phyloP scores from a whole-genome alignment of 208 protist genomes.

The Naegleria gruberi region DNA sequence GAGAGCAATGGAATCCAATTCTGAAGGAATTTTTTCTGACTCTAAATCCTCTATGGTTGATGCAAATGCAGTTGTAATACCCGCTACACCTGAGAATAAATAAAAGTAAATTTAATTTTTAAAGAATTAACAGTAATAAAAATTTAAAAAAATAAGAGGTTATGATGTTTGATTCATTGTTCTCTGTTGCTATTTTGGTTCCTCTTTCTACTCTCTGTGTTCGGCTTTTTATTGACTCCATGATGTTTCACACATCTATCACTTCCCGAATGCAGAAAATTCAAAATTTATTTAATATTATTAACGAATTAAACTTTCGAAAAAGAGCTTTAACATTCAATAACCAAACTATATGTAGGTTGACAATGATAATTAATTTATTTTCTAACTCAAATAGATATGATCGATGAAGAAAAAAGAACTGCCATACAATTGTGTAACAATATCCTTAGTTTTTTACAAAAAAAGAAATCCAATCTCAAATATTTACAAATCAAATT shows the following conservation, averaged over 20 bases:
- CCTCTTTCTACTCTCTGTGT: neutral
- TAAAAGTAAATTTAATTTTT: no score
- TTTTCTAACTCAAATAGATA: neutral
- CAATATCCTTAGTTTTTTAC: neutral
- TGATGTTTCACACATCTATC: neutral
- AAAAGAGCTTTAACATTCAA: neutral
- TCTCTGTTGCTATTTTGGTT: neutral
- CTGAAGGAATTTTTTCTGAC: no score
- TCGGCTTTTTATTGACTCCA: neutral
- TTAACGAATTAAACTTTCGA: neutral
- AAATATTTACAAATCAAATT: neutral
- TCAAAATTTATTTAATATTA: neutral
- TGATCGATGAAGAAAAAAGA: neutral
- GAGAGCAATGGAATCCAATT: no score
- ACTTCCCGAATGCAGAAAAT: neutral
- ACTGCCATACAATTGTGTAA: neutral
- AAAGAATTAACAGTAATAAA: no score
- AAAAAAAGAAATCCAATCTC: neutral
- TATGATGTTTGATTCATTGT: neutral
- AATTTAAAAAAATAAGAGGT: no score
- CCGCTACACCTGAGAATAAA: no score
- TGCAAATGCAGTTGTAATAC: no score
- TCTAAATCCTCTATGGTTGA: no score
- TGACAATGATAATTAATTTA: neutral
- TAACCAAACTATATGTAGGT: neutral